These are phyloP conservation scores for Dillenia turbinata DNA, from an alignment of 164 flowering plant species.

Conservation along the genomic window DNA sequence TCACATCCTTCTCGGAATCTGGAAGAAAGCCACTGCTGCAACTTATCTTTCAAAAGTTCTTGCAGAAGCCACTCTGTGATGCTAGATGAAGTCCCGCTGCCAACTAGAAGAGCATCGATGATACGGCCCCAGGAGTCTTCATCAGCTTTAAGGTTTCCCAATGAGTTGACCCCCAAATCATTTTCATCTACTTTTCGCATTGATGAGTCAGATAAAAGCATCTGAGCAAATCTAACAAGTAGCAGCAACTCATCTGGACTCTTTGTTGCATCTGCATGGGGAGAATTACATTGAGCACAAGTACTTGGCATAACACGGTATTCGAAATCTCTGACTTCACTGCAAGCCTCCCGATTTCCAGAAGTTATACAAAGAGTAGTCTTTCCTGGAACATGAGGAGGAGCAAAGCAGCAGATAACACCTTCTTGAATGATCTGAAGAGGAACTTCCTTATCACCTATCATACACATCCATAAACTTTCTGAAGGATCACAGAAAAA, in stretches of 20 bases:
- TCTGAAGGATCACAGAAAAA: constrained; percentile 80
- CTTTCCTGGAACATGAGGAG: constrained; percentile 63
- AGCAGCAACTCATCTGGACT: constrained; percentile 62
- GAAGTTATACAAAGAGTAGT: constrained; percentile 74
- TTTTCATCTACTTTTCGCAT: constrained; percentile 25
- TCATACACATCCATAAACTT: constrained; percentile 76
- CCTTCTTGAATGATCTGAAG: constrained; percentile 73
- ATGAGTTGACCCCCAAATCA: constrained; percentile 23
- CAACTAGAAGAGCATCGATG: constrained; percentile 56
- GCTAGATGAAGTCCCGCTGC: constrained; percentile 41
- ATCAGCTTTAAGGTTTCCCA: constrained; percentile 26
- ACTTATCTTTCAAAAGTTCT: constrained; percentile 74
- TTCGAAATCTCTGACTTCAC: constrained; percentile 91
- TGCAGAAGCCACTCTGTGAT: constrained; percentile 67
- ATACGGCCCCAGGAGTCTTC: constrained; percentile 57
- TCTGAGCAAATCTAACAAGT: constrained; percentile 65
- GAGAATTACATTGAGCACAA: constrained; percentile 16
- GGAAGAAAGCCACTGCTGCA: constrained; percentile 66
- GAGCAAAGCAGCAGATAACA: constrained; percentile 77
- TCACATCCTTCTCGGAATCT: constrained; percentile 23
- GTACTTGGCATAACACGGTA: constrained; percentile 38
- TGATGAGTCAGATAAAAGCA: constrained; percentile 51
- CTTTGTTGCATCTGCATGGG: constrained; percentile 28
- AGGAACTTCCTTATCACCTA: constrained; percentile 90
- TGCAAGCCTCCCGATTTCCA: constrained; percentile 78